Evolutionary conservation across 352 stramenopile genomes (phyloP).

Genomic region (Phytophthora colocasiae): DNA sequence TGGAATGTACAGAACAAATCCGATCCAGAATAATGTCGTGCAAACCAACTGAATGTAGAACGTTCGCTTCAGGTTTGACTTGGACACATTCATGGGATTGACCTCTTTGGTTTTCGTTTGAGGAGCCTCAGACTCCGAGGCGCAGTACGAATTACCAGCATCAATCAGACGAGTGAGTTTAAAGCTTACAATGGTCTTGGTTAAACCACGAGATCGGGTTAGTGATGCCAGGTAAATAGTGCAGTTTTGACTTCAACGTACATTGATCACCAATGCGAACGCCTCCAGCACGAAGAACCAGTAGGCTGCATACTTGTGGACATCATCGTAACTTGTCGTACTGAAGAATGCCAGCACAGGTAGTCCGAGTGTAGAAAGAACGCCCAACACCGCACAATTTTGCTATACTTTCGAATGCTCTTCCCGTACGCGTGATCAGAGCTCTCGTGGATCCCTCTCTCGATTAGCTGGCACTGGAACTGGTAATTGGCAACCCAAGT

Average conservation of each 20-base stretch:
- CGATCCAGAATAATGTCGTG: slow-evolving; percentile 61
- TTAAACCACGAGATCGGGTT: not conserved
- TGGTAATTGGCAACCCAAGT: slow-evolving; percentile 57
- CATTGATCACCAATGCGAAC: slow-evolving; percentile 62
- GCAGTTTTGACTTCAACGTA: slow-evolving; percentile 27
- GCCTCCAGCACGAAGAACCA: slow-evolving; percentile 80
- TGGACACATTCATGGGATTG: slow-evolving; percentile 26
- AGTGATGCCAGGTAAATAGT: not conserved
- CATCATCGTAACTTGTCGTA: slow-evolving; percentile 55
- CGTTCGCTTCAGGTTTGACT: slow-evolving; percentile 39
- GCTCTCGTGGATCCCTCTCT: slow-evolving; percentile 2
- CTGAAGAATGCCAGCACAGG: slow-evolving; percentile 66
- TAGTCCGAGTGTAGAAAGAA: slow-evolving; percentile 46
- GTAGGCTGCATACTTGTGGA: slow-evolving; percentile 72
- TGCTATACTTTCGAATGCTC: slow-evolving; percentile 22
- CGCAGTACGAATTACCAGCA: slow-evolving; percentile 10
- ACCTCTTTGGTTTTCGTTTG: not conserved
- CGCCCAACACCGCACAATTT: slow-evolving; percentile 37
- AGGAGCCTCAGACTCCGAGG: slow-evolving; percentile 7
- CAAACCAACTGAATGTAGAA: slow-evolving; percentile 49
- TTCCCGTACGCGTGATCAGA: not conserved
- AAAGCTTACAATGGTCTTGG: slow-evolving; percentile 44
- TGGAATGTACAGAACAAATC: slow-evolving; percentile 76
- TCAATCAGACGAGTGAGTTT: slow-evolving; percentile 33
- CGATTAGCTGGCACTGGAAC: slow-evolving; percentile 45